phyloP scores from a whole-genome alignment of 75 land plant genomes.

The Selaginella tamariscina region DNA sequence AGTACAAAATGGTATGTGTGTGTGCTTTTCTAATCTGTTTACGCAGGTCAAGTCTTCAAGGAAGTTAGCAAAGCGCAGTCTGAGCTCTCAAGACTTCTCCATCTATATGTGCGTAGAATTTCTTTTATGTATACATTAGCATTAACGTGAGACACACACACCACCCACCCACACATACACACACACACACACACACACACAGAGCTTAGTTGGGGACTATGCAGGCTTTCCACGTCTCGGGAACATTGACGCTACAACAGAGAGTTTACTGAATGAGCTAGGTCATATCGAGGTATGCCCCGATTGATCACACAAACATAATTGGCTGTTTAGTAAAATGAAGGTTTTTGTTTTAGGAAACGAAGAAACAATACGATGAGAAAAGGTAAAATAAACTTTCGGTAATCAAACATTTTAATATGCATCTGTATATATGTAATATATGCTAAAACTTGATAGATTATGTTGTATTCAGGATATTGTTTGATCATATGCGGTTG shows the following conservation, averaged over 20 bases:
- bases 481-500: slow-evolving; percentile 34
- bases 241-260: slow-evolving; percentile 23
- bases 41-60: not conserved
- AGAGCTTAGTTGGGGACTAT: too few species aligned
- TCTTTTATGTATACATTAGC: too few species aligned
- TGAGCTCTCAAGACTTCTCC: not conserved
- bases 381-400: too few species aligned
- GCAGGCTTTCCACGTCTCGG: slow-evolving; percentile 27
- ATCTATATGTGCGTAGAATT: not conserved
- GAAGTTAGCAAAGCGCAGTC: not conserved
- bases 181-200: too few species aligned
- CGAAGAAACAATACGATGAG: slow-evolving; percentile 21
- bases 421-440: not conserved
- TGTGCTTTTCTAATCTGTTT: not conserved
- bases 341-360: slow-evolving; percentile 15
- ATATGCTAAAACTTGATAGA: not conserved
- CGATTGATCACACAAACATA: too few species aligned
- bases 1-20: not conserved
- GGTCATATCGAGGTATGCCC: slow-evolving; percentile 17
- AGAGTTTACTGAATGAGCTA: slow-evolving; percentile 18
- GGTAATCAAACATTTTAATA: too few species aligned
- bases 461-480: slow-evolving; percentile 23
- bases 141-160: too few species aligned
- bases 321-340: too few species aligned
- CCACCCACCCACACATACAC: too few species aligned